Evolutionary conservation across 2,329 filamentous ascomycete species (phyloP).

Genomic region (Mycosphaerella sp.): DNA sequence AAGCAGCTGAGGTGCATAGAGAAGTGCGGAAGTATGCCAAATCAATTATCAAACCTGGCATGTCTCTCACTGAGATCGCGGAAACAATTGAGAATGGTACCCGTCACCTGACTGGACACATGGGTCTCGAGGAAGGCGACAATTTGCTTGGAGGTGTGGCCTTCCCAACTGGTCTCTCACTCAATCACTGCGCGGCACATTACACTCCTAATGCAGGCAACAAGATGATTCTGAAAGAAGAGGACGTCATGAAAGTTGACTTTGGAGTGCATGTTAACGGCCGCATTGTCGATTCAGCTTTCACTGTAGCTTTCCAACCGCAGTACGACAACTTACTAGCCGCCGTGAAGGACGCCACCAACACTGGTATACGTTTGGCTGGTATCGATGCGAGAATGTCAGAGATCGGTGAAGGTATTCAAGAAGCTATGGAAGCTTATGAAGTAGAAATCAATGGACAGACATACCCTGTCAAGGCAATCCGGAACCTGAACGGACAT

Average conservation of each 20-base stretch:
- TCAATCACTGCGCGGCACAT: conserved; percentile 52
- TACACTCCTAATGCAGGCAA: conserved; percentile 53
- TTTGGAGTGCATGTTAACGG: conserved; percentile 77
- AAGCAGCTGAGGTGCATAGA: conserved; percentile 52
- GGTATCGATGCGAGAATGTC: conserved; percentile 50
- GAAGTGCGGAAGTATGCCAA: conserved; percentile 49
- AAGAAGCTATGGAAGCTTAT: conserved; percentile 58
- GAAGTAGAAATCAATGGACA: conserved; percentile 51
- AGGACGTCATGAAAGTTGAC: conserved; percentile 77
- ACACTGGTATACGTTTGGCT: conserved; percentile 50
- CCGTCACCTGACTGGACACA: conserved; percentile 45
- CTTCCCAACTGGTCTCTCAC: conserved; percentile 50
- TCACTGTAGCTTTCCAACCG: conserved; percentile 69
- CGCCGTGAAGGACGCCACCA: conserved; percentile 68
- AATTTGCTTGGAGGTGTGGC: conserved; percentile 48
- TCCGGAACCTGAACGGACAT: conserved; percentile 51
- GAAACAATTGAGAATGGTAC: conserved; percentile 51
- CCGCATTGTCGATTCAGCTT: conserved; percentile 73
- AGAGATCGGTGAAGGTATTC: conserved; percentile 53
- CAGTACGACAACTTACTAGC: conserved; percentile 67
- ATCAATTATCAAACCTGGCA: conserved; percentile 46
- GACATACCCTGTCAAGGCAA: conserved; percentile 50
- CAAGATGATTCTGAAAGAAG: conserved; percentile 64
- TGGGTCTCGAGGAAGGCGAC: conserved; percentile 48
- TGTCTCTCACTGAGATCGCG: conserved; percentile 45